Evolutionary conservation across 108 stramenopile genomes (phyloP), one percentile per base, ranked within the genome.

Genomic region (Pseudonitzschia multiseries): DNA sequence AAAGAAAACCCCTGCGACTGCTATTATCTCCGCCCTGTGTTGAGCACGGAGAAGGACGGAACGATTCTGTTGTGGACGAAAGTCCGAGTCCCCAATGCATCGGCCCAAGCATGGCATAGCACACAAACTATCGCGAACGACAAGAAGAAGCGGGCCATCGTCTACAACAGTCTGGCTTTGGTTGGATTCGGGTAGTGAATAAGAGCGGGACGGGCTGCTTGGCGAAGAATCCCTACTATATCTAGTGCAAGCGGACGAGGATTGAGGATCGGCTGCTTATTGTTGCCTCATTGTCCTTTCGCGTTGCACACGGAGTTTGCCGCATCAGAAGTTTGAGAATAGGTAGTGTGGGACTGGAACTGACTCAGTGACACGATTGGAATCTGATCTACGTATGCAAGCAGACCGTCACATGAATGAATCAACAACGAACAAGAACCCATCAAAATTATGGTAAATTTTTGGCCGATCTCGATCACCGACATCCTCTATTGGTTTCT

Each of bases 51-150:
- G 56, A 59, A 22, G 10, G 24, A 56, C 54, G 26, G 22, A 26
- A 24, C 22, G 54, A 3, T 48, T 48, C 46, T 14, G 1, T 48
- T 14, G 9, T 10, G 14, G 46, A 48, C 4, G 46, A 48, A 48
- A 48, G 46, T 14, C 46, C 92, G 89, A 79, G 90, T 89, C 92
- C 92, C 46, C 46, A 3, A 48, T 48, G 46, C 46, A 48, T 48
- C 36, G 46, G 46, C 46, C 46, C 46, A 14, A 18, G 18, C 4
- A 18, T 48, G 14, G 13, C 18, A 48, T 1, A 48, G 18, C 17
- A 48, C 4, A 5, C 6, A 5, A 2, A 36, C 36, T 36, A 36
- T 36, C 36, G 13, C 46, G 18, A 48, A 48, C 4, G 18, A 48
- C 18, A 48, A 48, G 9, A 48, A 6, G 36, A 48, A 48, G 8